Base-by-base conservation (phyloP, 1,139 yeast species). In the Keqinozyma sinolaborantium region DNA sequence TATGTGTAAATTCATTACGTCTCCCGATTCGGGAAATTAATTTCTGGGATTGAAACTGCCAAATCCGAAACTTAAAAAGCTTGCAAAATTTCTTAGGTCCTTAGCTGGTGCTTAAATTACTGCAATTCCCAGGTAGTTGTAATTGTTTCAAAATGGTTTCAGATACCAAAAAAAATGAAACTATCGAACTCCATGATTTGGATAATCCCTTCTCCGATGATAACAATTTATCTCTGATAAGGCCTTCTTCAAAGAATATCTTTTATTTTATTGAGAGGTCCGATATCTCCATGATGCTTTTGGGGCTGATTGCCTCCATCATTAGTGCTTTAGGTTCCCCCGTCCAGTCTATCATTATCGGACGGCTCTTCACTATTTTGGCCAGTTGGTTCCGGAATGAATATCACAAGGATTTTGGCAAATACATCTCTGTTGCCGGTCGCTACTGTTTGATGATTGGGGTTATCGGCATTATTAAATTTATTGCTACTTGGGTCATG, bases 301-400 rank as follows among this genome's bases (percentile, higher is more conserved):
- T 50, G 3, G 69, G 63, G 1, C 23, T 47, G 0, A 13, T 55
- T 1, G 36, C 51, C 18, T 53, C 64, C 39, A 40, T 47, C 23
- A 45, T 63, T 0, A 64, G 78, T 11, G 78, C 84, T 0, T 51
- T 70, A 3, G 72, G 76, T 0, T 73, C 84, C 0, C 84, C 95
- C 0, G 66, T 74, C 1, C 72, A 79, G 21, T 77, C 94, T 0
- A 64, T 83, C 4, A 47, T 87, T 8, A 73, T 81, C 36, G 95
- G 95, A 2, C 59, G 71, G 36, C 68, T 83, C 2, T 84, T 87
- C 47, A 59, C 65, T 8, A 58, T 70, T 2, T 57, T 87, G 7
- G 52, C 77, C 1, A 11, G 7, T 9, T 18, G 21, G 21, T 10
- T 18, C 21, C 21, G 21, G 10, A 45, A 53, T 1, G 68, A 64